These are phyloP conservation scores for Paecilomyces fulvus DNA, from an alignment of 2,329 filamentous ascomycete genomes.

Conservation along the genomic window DNA sequence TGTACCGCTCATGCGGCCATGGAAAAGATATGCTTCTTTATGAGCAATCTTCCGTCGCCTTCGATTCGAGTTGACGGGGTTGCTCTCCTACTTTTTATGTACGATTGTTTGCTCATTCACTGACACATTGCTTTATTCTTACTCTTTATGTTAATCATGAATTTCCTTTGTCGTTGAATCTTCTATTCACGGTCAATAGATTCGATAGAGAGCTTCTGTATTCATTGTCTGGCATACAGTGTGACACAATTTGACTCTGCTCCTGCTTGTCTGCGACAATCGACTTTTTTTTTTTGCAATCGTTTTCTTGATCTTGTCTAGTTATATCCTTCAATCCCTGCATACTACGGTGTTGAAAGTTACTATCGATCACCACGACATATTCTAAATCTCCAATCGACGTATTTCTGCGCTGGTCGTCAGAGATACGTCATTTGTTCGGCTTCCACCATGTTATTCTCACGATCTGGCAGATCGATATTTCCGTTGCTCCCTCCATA, in stretches of 20 bases:
- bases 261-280: background rate
- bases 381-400: background rate
- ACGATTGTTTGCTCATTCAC: background rate
- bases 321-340: background rate
- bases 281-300: background rate
- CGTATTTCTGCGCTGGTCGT: background rate
- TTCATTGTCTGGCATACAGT: background rate
- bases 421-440: background rate
- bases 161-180: background rate
- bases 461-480: conserved; percentile 21
- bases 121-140: conserved; percentile 9
- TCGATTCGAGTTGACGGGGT: background rate
- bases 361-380: background rate
- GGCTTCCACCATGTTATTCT: conserved; percentile 22
- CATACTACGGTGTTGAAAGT: background rate
- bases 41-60: background rate
- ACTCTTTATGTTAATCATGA: conserved; percentile 3
- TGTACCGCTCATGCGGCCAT: background rate
- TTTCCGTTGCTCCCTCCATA: conserved; percentile 34
- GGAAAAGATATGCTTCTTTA: background rate
- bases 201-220: background rate
- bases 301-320: background rate
- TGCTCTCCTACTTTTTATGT: background rate
- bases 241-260: background rate
- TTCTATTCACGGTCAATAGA: background rate